Base-by-base conservation (phyloP, 805 yeast species). In the Saturnispora silvae region DNA sequence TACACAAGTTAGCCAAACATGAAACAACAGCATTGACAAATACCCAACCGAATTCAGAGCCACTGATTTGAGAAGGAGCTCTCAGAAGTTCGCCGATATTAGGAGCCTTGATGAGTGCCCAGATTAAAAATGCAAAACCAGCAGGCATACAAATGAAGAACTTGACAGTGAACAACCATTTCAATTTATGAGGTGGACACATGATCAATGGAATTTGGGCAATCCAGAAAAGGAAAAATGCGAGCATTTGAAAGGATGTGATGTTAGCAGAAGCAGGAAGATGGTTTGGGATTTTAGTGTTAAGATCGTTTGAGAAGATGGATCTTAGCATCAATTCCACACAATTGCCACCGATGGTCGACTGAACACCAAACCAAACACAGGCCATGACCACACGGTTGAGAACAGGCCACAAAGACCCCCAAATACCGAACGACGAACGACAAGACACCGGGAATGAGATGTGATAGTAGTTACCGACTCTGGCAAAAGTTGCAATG, bases 381-480 rank as follows among this genome's bases (percentile, higher is more conserved):
- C 64, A 56, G 15, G 68, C 61, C 30, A 70, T 52, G 20, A 67
- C 56, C 28, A 63, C 58, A 49, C 77, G 55, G 40, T 64, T 62
- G 9, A 60, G 40, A 24, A 72, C 54, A n/a, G 67, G 69, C 20
- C 69, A 38, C 31, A 51, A 57, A 4, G 68, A 59, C 3, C 75
- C 73, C 40, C 58, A 51, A 26, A 67, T 55, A 8, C 77, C 77
- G 53, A 65, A 70, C 0, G 65, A 53, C 33, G 61, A 58, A 34
- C 76, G 51, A 18, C 61, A 55, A 35, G 58, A 57, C 9, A 70
- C 59, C 3, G 75, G 63, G 44, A 59, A 71, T 1, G 75, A 74
- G 29, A 71, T 57, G 49, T 69, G 74, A 57, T 65, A 70, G 33
- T 67, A 63, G 14, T 54, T 49, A 31, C 77, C 77, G 0, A 68